These are phyloP conservation scores for Huntiella omanensis DNA, from an alignment of 2,329 filamentous ascomycete genomes.

Conservation along the genomic window DNA sequence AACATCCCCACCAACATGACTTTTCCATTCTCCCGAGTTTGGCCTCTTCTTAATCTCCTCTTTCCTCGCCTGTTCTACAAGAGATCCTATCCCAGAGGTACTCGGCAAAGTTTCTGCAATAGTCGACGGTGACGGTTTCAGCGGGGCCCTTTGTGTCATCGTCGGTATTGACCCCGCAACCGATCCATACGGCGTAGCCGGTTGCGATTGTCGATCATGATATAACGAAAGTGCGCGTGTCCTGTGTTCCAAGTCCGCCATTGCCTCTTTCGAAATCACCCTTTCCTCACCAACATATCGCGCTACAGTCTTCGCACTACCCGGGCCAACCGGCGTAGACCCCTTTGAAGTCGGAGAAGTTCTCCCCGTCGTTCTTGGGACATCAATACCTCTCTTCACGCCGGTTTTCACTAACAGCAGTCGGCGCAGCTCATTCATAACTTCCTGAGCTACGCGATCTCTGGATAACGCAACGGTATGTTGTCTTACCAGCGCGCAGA, in stretches of 20 bases:
- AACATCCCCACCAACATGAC: no score
- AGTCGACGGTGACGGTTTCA: constrained; percentile 2
- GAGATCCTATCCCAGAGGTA: constrained; percentile 6
- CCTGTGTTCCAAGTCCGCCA: constrained; percentile 9
- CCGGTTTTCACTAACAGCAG: constrained; percentile 5
- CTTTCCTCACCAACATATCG: constrained; percentile 6
- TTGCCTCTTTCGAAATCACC: constrained; percentile 8
- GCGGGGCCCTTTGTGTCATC: background rate
- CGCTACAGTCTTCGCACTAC: constrained; percentile 1
- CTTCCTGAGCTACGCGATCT: constrained; percentile 26
- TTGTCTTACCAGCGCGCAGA: constrained; percentile 30
- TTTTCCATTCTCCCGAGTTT: background rate
- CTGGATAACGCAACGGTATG: constrained; percentile 22
- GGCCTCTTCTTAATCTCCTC: background rate
- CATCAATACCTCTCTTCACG: background rate
- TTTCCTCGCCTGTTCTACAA: constrained; percentile 5
- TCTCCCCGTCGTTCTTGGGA: background rate
- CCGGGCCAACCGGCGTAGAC: constrained; percentile 5
- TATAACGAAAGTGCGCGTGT: constrained; percentile 6
- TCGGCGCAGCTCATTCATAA: constrained; percentile 19
- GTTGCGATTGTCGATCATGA: background rate
- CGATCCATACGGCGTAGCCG: background rate
- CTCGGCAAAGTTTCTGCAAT: background rate
- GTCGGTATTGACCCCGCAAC: background rate
- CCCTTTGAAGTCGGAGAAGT: constrained; percentile 1